Conservation (phyloP, 2,329 filamentous ascomycete species). For the Fusarium guadeloupense region DNA sequence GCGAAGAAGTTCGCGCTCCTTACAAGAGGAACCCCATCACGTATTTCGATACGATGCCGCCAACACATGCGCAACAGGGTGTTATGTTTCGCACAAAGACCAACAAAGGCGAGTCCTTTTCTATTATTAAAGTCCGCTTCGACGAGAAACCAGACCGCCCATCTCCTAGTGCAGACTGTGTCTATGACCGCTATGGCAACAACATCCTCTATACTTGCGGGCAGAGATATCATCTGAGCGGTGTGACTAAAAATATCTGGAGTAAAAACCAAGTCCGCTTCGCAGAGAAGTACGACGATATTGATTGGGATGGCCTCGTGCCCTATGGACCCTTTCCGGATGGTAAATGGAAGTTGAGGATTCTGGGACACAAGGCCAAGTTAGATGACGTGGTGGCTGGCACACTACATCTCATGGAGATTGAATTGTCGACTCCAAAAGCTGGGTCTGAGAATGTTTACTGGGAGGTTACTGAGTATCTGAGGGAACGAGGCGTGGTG, state of each 20-base stretch:
- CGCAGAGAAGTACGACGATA: slow-evolving; percentile 27
- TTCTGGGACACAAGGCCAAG: slow-evolving; percentile 29
- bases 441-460: slow-evolving; percentile 18
- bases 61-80: slow-evolving; percentile 28
- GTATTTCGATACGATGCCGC: slow-evolving; percentile 36
- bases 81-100: slow-evolving; percentile 38
- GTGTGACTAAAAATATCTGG: slow-evolving; percentile 16
- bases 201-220: slow-evolving; percentile 29
- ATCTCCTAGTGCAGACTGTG: slow-evolving; percentile 18
- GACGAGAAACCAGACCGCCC: slow-evolving; percentile 3
- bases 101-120: slow-evolving; percentile 26
- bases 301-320: slow-evolving; percentile 32
- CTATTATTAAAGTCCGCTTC: slow-evolving; percentile 35
- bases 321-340: slow-evolving; percentile 29
- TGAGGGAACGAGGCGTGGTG: slow-evolving; percentile 18
- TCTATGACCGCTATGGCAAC: slow-evolving; percentile 36
- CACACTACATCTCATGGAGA: slow-evolving; percentile 34
- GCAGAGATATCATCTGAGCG: slow-evolving; percentile 8
- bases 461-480: slow-evolving; percentile 11
- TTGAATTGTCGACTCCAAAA: slow-evolving; percentile 27
- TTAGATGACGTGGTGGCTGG: slow-evolving; percentile 34
- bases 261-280: slow-evolving; percentile 33
- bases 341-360: slow-evolving; percentile 35
- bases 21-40: slow-evolving; percentile 35
- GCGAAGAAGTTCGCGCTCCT: slow-evolving; percentile 17